phyloP scores from a whole-genome alignment of 768 basidiomycete genomes.

The Crucibulum laeve region DNA sequence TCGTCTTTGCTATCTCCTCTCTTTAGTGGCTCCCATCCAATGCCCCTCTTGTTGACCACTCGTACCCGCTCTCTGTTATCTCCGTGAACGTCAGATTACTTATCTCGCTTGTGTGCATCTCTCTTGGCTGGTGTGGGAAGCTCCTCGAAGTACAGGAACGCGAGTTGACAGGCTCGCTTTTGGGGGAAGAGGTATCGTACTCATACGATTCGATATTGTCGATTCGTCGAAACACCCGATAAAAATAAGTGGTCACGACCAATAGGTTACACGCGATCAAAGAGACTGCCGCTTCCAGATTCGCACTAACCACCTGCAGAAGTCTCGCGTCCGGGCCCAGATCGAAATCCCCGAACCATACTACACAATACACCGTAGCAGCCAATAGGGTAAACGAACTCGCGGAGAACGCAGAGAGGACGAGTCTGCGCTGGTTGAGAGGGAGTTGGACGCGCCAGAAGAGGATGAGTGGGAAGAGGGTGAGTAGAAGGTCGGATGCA shows the following conservation, averaged over 20 bases:
- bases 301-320: constrained; percentile 7
- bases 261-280: constrained; percentile 18
- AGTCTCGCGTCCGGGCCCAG: constrained; percentile 5
- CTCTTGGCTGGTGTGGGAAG: too few species aligned
- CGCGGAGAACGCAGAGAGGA: constrained; percentile 19
- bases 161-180: too few species aligned
- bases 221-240: not conserved
- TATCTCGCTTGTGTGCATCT: too few species aligned
- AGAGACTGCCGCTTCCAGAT: constrained; percentile 14
- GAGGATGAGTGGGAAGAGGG: constrained; percentile 18
- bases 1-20: too few species aligned
- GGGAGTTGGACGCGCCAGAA: constrained; percentile 19
- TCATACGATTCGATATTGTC: not conserved
- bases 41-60: too few species aligned
- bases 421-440: constrained; percentile 12
- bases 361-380: constrained; percentile 13
- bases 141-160: too few species aligned
- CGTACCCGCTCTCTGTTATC: too few species aligned
- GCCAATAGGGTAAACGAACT: constrained; percentile 16
- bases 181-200: too few species aligned
- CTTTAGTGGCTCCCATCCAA: too few species aligned
- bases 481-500: constrained; percentile 16
- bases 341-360: constrained; percentile 9
- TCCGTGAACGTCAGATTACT: too few species aligned
- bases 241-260: constrained; percentile 9